Percentiles rank a stretch among this genome's conserved stretches.
Evolutionary conservation across 2,329 filamentous ascomycete species (phyloP).

Genomic region (Fusarium denticulatum): DNA sequence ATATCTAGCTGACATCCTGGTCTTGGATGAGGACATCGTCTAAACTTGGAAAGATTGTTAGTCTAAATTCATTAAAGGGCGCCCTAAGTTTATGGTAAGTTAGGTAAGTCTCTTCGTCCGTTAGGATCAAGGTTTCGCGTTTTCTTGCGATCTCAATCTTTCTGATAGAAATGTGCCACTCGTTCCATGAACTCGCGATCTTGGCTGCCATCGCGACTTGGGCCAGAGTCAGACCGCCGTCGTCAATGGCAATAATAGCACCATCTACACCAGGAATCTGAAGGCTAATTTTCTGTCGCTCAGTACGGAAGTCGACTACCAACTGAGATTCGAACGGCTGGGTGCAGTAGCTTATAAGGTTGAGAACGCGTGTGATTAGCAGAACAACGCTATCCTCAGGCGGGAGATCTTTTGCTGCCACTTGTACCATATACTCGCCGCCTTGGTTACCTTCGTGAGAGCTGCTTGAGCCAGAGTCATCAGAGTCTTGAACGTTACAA

Average conservation of each 20-base stretch:
- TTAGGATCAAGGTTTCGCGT: neutral
- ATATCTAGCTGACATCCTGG: neutral
- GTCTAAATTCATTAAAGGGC: neutral
- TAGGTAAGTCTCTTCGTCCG: accelerated
- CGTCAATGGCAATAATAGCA: no score
- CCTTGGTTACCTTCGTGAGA: no score
- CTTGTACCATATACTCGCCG: neutral
- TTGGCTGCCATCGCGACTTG: neutral
- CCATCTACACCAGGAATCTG: no score
- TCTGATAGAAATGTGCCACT: no score
- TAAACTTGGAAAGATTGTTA: accelerated
- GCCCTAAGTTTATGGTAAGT: neutral
- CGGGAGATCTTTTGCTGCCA: neutral
- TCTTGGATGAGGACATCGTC: neutral
- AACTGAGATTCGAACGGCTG: neutral
- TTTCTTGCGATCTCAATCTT: neutral
- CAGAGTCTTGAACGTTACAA: no score
- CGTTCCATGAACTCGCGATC: neutral
- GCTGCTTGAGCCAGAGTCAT: no score
- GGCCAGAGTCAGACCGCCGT: no score
- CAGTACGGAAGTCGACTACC: no score
- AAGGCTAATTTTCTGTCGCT: no score
- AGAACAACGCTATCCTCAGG: neutral
- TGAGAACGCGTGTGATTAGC: accelerated
- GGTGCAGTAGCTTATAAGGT: neutral